These are phyloP conservation scores for Papiliotrema fonsecae DNA, from an alignment of 1,284 basidiomycete species.

Conservation along the genomic window DNA sequence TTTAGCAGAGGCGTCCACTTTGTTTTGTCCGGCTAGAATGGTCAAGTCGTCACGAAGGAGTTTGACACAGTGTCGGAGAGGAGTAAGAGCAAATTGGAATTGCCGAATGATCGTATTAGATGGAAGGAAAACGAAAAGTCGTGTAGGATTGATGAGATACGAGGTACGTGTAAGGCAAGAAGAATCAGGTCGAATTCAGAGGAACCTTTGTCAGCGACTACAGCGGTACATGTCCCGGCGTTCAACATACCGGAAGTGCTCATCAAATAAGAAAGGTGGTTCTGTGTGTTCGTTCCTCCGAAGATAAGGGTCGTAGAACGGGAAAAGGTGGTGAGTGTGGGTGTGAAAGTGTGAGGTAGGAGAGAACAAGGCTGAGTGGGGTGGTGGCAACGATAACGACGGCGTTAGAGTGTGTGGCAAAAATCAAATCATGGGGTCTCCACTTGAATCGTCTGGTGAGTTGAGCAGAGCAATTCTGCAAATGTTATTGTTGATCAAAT, in stretches of 20 bases:
- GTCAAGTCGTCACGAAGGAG: no score
- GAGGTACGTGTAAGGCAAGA: neutral
- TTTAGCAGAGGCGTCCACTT: constrained; percentile 47
- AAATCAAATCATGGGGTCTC: no score
- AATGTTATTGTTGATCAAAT: neutral
- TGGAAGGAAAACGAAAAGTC: neutral
- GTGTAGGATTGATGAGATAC: neutral
- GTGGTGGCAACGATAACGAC: no score
- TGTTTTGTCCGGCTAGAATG: constrained; percentile 28
- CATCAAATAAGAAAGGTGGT: constrained; percentile 27
- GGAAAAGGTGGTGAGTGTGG: no score
- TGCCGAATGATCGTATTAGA: neutral
- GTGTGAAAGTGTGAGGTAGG: neutral
- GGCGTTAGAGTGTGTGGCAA: no score
- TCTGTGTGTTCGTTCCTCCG: constrained; percentile 8
- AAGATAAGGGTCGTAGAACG: no score
- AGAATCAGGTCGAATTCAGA: no score
- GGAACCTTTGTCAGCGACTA: constrained; percentile 4
- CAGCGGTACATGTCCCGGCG: neutral
- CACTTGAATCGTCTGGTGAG: no score
- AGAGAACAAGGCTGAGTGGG: neutral
- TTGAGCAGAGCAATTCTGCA: no score
- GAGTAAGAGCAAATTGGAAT: neutral
- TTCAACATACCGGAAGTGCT: constrained; percentile 28
- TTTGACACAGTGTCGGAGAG: no score